Evolutionary conservation across 139 green algal genomes (phyloP), one percentile per base, ranked within the genome.

Genomic region (Gonium pectorale): DNA sequence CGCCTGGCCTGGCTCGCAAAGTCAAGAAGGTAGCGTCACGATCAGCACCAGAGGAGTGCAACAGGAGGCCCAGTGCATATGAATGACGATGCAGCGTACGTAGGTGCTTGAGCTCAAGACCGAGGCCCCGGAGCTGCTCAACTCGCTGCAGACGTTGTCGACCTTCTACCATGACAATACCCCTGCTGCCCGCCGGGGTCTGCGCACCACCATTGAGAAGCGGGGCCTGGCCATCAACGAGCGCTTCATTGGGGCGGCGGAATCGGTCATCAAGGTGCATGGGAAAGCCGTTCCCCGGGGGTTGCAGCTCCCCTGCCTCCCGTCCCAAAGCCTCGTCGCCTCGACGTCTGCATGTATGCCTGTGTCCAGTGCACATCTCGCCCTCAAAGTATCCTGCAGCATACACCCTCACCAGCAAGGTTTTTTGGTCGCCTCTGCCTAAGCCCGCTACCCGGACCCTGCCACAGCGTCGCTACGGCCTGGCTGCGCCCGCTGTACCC

Each of bases 11-110:
- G 15, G 89, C 93, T 0, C 86, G 95, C 6, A 98, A 98, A 83
- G 92, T 98, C 5, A 97, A 96, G 51, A 98, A 98, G 93, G 95
- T 72, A 56, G n/a, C n/a, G n/a, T n/a, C n/a, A n/a, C n/a, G n/a
- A n/a, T n/a, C n/a, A n/a, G n/a, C n/a, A n/a, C 11, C 62, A 69
- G 62, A 35, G 17, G 11, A 69, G 17, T 69, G 17, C 17, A n/a
- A 40, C 19, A 33, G 11, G 13, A 17, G 9, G 19, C 31, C 8
- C 15, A 33, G n/a, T 9, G 31, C 19, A 40, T 67, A 67, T 17
- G 11, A 22, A 22, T 37, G 8, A 67, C 60, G 60, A 22, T 22
- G 13, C 9, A n/a, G n/a, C n/a, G n/a, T n/a, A n/a, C 46, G 29
- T 87, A 97, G 95, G 93, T 97, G 19, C 88, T 99, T 35, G 96